Conservation (phyloP, 805 yeast species). For the Grigorovia yakushimaensis region DNA sequence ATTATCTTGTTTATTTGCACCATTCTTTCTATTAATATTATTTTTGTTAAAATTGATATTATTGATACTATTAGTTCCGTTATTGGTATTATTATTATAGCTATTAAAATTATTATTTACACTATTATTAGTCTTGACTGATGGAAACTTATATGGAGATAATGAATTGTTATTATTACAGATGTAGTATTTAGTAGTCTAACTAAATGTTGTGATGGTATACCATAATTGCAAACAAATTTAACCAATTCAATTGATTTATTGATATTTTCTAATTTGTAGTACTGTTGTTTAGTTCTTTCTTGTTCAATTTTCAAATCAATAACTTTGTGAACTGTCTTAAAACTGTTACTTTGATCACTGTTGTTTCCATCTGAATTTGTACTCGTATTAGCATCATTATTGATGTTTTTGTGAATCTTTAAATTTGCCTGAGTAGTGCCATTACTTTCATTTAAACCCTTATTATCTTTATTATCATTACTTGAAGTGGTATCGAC, state of each 20-base stretch:
- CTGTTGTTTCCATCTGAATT: not conserved
- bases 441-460: not conserved
- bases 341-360: constrained; percentile 24
- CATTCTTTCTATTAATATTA: not conserved
- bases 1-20: not conserved
- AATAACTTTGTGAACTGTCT: constrained; percentile 48
- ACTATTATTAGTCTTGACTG: not conserved
- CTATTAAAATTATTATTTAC: not conserved
- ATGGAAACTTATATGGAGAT: constrained; percentile 3
- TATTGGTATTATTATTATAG: not conserved
- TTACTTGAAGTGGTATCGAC: not conserved
- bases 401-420: too few species aligned
- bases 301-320: constrained; percentile 64
- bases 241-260: constrained; percentile 54
- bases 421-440: not conserved
- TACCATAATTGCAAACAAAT: constrained; percentile 46
- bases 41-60: not conserved
- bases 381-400: too few species aligned
- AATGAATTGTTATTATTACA: not conserved
- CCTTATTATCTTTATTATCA: not conserved
- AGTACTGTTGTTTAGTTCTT: constrained; percentile 69
- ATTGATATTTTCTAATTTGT: constrained; percentile 52
- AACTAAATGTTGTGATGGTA: constrained; percentile 60
- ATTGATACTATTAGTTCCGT: not conserved
- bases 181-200: constrained; percentile 33